These are phyloP conservation scores for Potentilla sterilis DNA, from an alignment of 306 rosid species.

Conservation along the genomic window DNA sequence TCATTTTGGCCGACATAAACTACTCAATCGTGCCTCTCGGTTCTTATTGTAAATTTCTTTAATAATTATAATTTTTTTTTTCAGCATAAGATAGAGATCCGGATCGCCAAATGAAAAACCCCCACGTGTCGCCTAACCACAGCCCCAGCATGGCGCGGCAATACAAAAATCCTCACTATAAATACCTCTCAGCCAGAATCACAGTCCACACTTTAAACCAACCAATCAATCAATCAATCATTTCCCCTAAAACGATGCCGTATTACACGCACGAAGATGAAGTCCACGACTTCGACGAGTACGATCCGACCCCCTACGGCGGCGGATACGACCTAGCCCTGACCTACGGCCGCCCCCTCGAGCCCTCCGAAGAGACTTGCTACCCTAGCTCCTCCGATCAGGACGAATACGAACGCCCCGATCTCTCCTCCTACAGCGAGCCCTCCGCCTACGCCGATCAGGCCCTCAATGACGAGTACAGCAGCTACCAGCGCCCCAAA, in stretches of 20 bases:
- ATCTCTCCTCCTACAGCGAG: constrained; percentile 42
- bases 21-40: too few species aligned
- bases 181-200: neutral
- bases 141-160: neutral
- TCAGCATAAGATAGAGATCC: neutral
- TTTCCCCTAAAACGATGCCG: constrained; percentile 33
- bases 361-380: constrained; percentile 56
- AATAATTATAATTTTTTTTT: too few species aligned
- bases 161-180: neutral
- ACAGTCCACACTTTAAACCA: neutral
- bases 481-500: constrained; percentile 62
- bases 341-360: constrained; percentile 44
- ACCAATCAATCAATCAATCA: neutral
- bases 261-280: constrained; percentile 38
- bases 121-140: neutral
- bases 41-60: too few species aligned
- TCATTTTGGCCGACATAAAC: too few species aligned
- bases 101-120: neutral
- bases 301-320: constrained; percentile 46
- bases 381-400: constrained; percentile 36
- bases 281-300: constrained; percentile 46
- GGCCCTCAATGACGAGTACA: constrained; percentile 64
- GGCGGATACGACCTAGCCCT: constrained; percentile 42
- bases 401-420: constrained; percentile 79
- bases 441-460: constrained; percentile 74